These are phyloP conservation scores for Aspergillus viridinutans DNA, from an alignment of 2,329 filamentous ascomycete species.

Conservation along the genomic window DNA sequence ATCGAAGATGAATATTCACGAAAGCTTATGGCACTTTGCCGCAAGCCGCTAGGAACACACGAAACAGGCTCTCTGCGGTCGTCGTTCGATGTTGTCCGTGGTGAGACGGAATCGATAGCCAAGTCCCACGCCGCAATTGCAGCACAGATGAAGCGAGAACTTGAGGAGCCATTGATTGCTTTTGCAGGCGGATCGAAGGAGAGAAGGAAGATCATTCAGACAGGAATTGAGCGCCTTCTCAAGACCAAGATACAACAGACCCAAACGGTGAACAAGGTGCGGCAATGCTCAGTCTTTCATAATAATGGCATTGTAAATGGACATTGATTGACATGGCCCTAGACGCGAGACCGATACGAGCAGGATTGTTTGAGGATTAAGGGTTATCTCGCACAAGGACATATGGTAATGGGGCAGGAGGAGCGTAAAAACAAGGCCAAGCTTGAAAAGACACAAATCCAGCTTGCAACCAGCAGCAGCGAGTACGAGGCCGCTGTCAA, in stretches of 20 bases:
- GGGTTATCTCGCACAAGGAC: conserved; percentile 93
- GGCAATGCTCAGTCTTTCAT: conserved; percentile 14
- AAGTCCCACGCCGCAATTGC: conserved; percentile 91
- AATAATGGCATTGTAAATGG: background rate
- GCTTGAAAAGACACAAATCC: conserved; percentile 97
- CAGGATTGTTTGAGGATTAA: conserved; percentile 98
- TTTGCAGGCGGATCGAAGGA: conserved; percentile 97
- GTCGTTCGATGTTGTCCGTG: conserved; percentile 82
- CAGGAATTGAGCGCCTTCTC: conserved; percentile 86
- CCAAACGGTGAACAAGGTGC: conserved; percentile 81
- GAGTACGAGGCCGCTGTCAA: conserved; percentile 95
- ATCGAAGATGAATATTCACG: conserved; percentile 96
- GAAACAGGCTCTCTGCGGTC: conserved; percentile 78
- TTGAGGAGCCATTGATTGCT: conserved; percentile 87
- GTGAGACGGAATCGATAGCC: conserved; percentile 86
- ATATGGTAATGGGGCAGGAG: conserved; percentile 99
- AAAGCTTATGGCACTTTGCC: conserved; percentile 78
- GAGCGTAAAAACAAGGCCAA: conserved; percentile 99
- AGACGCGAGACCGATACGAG: conserved; percentile 90
- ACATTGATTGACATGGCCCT: conserved; percentile 8
- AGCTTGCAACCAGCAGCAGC: conserved; percentile 80
- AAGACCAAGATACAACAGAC: conserved; percentile 94
- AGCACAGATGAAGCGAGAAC: conserved; percentile 88
- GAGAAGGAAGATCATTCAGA: conserved; percentile 91
- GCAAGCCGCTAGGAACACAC: conserved; percentile 83